phyloP scores from a whole-genome alignment of 257 asterid species.

The Echites panduratus region DNA sequence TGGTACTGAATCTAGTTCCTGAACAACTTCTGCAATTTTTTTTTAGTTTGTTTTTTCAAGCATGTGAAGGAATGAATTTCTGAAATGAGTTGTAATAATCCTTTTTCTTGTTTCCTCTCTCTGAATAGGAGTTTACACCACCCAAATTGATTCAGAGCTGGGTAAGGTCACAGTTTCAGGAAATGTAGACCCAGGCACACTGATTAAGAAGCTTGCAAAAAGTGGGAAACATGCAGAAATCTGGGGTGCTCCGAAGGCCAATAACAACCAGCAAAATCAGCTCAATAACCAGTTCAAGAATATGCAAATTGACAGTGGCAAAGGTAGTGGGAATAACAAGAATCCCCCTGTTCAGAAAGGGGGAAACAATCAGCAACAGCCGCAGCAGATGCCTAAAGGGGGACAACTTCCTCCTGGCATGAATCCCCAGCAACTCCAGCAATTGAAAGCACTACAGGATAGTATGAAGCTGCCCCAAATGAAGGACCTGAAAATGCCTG shows the following conservation, averaged over 20 bases:
- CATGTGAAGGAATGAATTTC: background rate
- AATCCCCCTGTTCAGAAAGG: conserved; percentile 25
- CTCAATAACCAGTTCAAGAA: conserved; percentile 53
- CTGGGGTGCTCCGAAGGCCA: conserved; percentile 77
- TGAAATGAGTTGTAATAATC: conserved; percentile 5
- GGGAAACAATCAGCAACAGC: conserved; percentile 16
- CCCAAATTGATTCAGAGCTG: conserved; percentile 63
- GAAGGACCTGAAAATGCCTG: conserved; percentile 40
- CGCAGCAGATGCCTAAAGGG: no score
- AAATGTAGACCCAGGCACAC: conserved; percentile 65
- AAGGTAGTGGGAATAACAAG: conserved; percentile 47
- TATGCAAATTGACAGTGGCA: conserved; percentile 47
- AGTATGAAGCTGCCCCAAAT: conserved; percentile 13
- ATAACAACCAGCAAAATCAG: conserved; percentile 40
- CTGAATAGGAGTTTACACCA: conserved; percentile 80
- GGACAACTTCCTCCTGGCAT: conserved; percentile 10
- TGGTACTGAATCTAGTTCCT: background rate
- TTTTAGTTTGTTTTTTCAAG: background rate
- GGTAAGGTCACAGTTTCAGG: conserved; percentile 97
- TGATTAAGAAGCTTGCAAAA: conserved; percentile 78
- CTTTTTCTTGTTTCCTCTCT: background rate
- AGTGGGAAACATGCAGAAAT: conserved; percentile 77
- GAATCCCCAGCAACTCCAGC: conserved; percentile 14
- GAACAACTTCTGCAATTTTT: background rate
- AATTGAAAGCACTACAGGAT: conserved; percentile 15